A percentile compares a stretch with the other conserved stretches of the same genome.
Evolutionary conservation across 225 moss, liverwort and hornwort genomes (phyloP).

Genomic region (Marchantia paleacea): DNA sequence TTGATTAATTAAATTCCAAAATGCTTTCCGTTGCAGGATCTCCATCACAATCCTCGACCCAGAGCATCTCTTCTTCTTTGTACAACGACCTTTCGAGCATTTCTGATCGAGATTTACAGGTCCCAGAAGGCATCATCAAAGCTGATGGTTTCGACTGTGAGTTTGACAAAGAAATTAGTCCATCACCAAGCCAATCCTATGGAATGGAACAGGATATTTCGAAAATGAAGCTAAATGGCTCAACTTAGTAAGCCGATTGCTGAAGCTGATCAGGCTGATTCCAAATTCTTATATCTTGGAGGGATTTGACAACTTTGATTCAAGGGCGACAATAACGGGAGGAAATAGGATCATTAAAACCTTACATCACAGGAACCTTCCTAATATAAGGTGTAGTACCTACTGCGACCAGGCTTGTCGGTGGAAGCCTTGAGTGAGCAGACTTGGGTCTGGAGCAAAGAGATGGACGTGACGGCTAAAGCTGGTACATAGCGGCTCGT

Average conservation of each 20-base stretch:
- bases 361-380: not conserved
- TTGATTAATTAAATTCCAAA: not conserved
- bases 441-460: not conserved
- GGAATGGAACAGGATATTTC: conserved; percentile 27
- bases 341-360: not conserved
- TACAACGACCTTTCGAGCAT: conserved; percentile 46
- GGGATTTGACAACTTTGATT: not conserved
- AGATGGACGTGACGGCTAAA: not conserved
- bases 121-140: conserved; percentile 39
- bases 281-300: not conserved
- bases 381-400: not conserved
- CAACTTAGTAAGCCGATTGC: not conserved
- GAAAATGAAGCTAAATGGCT: conserved; percentile 33
- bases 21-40: conserved; percentile 35
- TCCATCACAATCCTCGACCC: conserved; percentile 36
- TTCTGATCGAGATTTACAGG: conserved; percentile 43
- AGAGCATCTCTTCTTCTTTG: conserved; percentile 30
- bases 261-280: not conserved
- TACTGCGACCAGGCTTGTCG: not conserved
- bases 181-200: conserved; percentile 24
- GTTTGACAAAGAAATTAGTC: conserved; percentile 29
- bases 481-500: not conserved
- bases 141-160: conserved; percentile 28
- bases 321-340: not conserved
- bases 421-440: not conserved